phyloP scores from a whole-genome alignment of 106 monocot species.

The Vanilla planifolia region DNA sequence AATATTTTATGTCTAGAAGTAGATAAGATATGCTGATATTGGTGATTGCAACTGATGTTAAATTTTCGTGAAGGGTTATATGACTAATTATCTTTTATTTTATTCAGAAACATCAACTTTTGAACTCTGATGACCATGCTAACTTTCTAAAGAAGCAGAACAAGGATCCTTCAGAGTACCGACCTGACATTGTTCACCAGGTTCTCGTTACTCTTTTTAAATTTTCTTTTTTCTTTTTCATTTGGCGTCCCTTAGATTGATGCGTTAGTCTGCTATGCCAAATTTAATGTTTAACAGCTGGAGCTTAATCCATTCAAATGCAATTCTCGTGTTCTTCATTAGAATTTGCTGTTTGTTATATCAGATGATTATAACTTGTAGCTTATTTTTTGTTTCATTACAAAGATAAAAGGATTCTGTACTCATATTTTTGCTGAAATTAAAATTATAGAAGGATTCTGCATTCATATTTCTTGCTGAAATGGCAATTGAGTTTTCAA shows the following conservation, averaged over 20 bases:
- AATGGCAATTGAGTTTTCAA: neutral
- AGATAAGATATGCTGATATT: too few relatives aligned
- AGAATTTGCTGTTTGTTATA: neutral
- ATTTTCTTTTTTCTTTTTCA: neutral
- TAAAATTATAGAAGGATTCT: neutral
- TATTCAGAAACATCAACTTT: constrained; percentile 45
- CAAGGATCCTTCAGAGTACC: constrained; percentile 62
- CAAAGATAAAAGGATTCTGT: neutral
- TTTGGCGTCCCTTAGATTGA: too few relatives aligned
- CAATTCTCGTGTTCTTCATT: neutral
- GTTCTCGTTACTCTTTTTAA: constrained; percentile 9
- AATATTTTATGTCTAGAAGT: too few relatives aligned
- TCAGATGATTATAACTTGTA: neutral
- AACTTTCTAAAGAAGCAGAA: constrained; percentile 65
- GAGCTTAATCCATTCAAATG: neutral
- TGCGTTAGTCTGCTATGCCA: neutral
- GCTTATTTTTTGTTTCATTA: too few relatives aligned
- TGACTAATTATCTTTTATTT: neutral
- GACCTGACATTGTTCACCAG: constrained; percentile 79
- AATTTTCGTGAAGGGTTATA: too few relatives aligned
- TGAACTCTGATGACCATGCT: constrained; percentile 78
- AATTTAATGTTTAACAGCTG: neutral
- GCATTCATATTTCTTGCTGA: neutral
- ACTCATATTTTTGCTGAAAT: neutral
- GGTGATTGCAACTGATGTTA: too few relatives aligned